These are phyloP conservation scores for Colletotrichum falcatum DNA, from an alignment of 2,329 filamentous ascomycete species.

Conservation along the genomic window DNA sequence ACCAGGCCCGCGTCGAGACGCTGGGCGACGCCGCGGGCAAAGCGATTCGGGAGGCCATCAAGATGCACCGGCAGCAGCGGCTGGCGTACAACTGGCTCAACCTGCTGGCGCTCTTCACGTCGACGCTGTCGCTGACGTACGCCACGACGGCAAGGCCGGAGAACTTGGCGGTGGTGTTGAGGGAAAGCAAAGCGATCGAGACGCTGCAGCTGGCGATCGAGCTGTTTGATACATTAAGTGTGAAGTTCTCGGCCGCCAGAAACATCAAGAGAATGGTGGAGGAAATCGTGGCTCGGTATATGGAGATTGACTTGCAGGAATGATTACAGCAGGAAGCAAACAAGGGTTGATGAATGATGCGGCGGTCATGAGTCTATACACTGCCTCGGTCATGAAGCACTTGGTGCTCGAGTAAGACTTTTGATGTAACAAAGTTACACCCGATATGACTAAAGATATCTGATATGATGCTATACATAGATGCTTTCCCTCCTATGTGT, in stretches of 20 bases:
- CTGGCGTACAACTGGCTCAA: slow-evolving; percentile 58
- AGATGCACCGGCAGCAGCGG: slow-evolving; percentile 53
- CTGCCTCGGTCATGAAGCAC: neutral
- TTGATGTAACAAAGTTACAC: too few species aligned
- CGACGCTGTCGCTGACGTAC: slow-evolving; percentile 57
- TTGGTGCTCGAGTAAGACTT: too few species aligned
- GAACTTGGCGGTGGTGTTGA: slow-evolving; percentile 44
- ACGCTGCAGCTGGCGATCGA: slow-evolving; percentile 49
- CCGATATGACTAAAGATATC: too few species aligned
- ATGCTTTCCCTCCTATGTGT: too few species aligned
- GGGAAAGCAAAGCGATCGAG: slow-evolving; percentile 46
- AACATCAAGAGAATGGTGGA: slow-evolving; percentile 44
- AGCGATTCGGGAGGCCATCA: slow-evolving; percentile 56
- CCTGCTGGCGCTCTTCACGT: slow-evolving; percentile 55
- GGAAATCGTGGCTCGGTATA: slow-evolving; percentile 45
- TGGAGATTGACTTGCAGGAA: slow-evolving; percentile 32
- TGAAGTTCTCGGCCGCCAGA: slow-evolving; percentile 48
- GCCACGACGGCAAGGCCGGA: slow-evolving; percentile 55
- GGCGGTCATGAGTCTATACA: neutral
- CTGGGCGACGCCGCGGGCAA: slow-evolving; percentile 55
- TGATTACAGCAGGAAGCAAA: neutral
- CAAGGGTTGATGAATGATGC: neutral
- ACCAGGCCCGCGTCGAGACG: slow-evolving; percentile 50
- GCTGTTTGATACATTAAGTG: slow-evolving; percentile 48
- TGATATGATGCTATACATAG: too few species aligned